Evolutionary conservation across 495 filamentous ascomycete species (phyloP).

Genomic region (Aspergillus bridgeri): DNA sequence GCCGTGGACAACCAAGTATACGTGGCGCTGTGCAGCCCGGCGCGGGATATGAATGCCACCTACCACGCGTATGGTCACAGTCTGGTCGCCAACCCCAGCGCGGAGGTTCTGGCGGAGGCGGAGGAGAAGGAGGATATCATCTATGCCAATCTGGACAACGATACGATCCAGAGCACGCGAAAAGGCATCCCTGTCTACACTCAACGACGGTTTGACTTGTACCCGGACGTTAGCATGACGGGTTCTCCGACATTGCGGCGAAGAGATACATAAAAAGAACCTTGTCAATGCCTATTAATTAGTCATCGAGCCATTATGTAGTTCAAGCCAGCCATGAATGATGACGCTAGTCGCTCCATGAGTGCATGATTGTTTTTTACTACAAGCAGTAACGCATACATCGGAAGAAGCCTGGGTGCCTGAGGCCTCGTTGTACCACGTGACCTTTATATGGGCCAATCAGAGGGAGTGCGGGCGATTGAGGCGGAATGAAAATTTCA

Average conservation of each 20-base stretch:
- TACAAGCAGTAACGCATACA: too few species aligned
- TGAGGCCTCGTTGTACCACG: not conserved
- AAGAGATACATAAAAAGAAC: slow-evolving; percentile 3
- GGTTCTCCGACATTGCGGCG: not conserved
- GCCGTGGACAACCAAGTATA: slow-evolving; percentile 95
- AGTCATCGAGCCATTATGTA: not conserved
- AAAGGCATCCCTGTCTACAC: slow-evolving; percentile 78
- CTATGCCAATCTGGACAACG: slow-evolving; percentile 67
- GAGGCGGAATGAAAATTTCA: too few species aligned
- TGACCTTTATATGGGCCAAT: slow-evolving; percentile 20
- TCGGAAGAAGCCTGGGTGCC: not conserved
- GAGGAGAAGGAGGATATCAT: slow-evolving; percentile 74
- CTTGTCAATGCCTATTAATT: not conserved
- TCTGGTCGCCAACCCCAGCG: slow-evolving; percentile 86
- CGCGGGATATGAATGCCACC: slow-evolving; percentile 68
- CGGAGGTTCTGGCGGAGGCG: slow-evolving; percentile 67
- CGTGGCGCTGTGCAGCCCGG: slow-evolving; percentile 88
- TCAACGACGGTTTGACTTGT: slow-evolving; percentile 93
- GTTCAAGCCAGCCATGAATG: not conserved
- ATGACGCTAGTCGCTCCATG: not conserved
- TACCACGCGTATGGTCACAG: slow-evolving; percentile 95
- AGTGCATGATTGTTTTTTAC: too few species aligned
- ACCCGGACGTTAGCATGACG: slow-evolving; percentile 72
- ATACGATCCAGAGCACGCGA: slow-evolving; percentile 70
- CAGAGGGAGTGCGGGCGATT: too few species aligned